Base-by-base conservation (phyloP, 2,329 filamentous ascomycete species). In the Pseudocercospora musae region DNA sequence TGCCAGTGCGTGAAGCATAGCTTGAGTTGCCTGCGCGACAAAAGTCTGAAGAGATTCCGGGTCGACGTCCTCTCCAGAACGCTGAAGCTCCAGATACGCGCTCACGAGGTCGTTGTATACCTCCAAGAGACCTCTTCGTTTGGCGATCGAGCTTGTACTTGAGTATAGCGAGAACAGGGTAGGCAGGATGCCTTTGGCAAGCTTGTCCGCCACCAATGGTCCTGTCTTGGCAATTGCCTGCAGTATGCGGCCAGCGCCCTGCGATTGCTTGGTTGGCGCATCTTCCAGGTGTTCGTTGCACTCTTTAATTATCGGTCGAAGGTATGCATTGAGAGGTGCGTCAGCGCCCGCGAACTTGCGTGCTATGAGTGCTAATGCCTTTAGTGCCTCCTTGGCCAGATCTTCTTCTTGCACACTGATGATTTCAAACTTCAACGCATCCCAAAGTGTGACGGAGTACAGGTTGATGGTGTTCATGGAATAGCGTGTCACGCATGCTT, bases 231-330 rank as follows among this genome's bases (percentile, higher is more conserved):
- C 82, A 10, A 87, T 75, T 6, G 81, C 82, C 40, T 81, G 78
- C 15, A 89, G 71, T 18, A 89, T 88, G 25, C 84, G 81, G 18
- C 85, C 85, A 2, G 86, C 82, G 9, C 86, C 86, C 69, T 85
- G 85, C 3, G 87, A 88, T 70, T 89, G 85, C 71, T 89, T 89
- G 4, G 87, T 87, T 49, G 87, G 86, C 6, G 87, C 87, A 70
- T 89, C 87, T 68, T 86, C 85, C 3, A 89, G 78, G 69, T 89
- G 86, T 64, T 89, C 85, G 63, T 87, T 85, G 71, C 87, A 89
- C 74, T 89, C 87, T 68, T 87, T 87, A 50, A 83, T 83, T 62
- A 89, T 82, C 1, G 86, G 84, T 50, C 81, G 81, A 23, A 89
- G 74, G 71, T 85, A 89, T 29, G 79, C 76, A 58, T 78, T 78